Conservation (phyloP, 1,139 yeast genomes). For the Hemisphaericaspora xylanilytica region DNA sequence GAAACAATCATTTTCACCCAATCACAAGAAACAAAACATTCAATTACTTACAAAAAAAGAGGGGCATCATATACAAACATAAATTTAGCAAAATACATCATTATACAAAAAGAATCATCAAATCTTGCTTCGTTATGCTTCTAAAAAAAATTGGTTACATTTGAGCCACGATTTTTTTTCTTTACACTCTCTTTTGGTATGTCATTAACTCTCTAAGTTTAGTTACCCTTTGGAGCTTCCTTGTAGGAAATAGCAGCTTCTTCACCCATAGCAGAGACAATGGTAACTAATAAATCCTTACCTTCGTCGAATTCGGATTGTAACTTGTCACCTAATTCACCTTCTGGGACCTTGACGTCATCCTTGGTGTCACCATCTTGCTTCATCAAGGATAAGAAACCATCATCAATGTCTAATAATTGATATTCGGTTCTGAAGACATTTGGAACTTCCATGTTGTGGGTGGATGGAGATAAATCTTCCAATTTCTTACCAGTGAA, state of each 20-base stretch:
- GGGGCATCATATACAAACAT: no score
- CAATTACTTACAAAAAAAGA: no score
- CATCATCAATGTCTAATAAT: slow-evolving; percentile 97
- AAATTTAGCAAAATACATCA: no score
- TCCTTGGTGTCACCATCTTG: slow-evolving; percentile 98
- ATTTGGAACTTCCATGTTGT: slow-evolving; percentile 99
- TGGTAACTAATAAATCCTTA: slow-evolving; percentile 93
- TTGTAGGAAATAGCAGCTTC: slow-evolving; percentile 97
- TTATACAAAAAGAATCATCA: no score
- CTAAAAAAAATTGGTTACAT: no score
- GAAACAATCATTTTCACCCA: no score
- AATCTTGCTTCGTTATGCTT: not conserved
- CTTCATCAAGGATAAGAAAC: slow-evolving; percentile 96
- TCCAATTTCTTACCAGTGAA: slow-evolving; percentile 99
- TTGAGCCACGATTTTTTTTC: not conserved
- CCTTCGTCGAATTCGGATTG: slow-evolving; percentile 95
- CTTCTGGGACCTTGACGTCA: slow-evolving; percentile 97
- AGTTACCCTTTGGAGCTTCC: slow-evolving; percentile 79
- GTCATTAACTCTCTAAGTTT: slow-evolving; percentile 2
- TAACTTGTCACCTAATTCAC: slow-evolving; percentile 91
- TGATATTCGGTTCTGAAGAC: slow-evolving; percentile 94
- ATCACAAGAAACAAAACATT: no score
- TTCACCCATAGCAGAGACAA: slow-evolving; percentile 98
- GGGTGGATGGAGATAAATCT: slow-evolving; percentile 99
- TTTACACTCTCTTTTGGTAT: not conserved